Percentiles rank a stretch among this genome's conserved stretches.
These are phyloP conservation scores for Gnomoniopsis smithogilvyi DNA, from an alignment of 2,329 filamentous ascomycete species.

Conservation along the genomic window DNA sequence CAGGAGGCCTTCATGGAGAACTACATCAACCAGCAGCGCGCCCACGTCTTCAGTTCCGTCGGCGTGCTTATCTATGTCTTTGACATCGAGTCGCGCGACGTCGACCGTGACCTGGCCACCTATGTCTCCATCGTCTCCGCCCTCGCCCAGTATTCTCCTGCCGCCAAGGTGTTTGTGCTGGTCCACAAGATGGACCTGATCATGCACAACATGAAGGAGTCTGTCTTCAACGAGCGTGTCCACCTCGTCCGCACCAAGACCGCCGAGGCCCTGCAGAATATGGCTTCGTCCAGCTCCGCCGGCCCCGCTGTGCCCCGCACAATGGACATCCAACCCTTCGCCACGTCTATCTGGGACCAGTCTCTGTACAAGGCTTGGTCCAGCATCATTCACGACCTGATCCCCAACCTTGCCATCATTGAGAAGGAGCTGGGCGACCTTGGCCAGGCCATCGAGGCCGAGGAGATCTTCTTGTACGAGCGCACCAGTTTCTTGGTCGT, in stretches of 20 bases:
- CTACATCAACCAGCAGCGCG: constrained; percentile 91
- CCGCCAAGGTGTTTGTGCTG: constrained; percentile 85
- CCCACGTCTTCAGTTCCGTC: constrained; percentile 95
- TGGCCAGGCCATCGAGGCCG: constrained; percentile 81
- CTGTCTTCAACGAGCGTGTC: constrained; percentile 81
- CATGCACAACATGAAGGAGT: constrained; percentile 71
- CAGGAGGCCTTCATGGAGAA: constrained; percentile 99
- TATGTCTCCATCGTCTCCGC: constrained; percentile 90
- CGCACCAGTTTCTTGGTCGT: constrained; percentile 94
- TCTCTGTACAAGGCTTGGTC: constrained; percentile 98
- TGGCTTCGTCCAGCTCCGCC: constrained; percentile 24
- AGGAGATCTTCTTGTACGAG: constrained; percentile 93
- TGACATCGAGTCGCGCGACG: constrained; percentile 94
- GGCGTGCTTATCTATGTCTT: constrained; percentile 99
- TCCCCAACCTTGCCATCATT: constrained; percentile 88
- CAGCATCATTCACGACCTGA: constrained; percentile 93
- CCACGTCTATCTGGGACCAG: constrained; percentile 98
- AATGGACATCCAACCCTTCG: constrained; percentile 81
- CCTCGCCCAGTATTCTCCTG: constrained; percentile 76
- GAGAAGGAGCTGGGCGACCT: constrained; percentile 81
- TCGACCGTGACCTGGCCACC: constrained; percentile 87
- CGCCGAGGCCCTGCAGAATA: constrained; percentile 44
- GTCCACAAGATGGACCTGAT: constrained; percentile 99
- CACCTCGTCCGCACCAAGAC: constrained; percentile 74
- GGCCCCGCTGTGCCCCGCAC: constrained; percentile 27